A percentile compares a stretch with the other conserved stretches of the same genome.
Conservation (phyloP, 148 eudicot genomes). For the Silene latifolia region DNA sequence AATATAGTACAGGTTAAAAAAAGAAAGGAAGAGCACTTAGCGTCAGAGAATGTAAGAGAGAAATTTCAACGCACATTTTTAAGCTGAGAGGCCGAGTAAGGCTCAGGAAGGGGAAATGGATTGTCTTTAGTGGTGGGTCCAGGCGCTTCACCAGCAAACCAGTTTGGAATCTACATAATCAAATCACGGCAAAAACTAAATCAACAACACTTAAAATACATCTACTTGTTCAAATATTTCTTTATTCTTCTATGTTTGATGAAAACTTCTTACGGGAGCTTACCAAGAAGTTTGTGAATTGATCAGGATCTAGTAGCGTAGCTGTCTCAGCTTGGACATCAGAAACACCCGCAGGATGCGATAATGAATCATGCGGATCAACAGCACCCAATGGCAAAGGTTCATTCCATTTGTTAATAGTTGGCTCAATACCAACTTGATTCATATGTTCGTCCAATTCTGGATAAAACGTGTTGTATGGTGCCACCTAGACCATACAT, state of each 20-base stretch:
- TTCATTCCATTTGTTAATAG: slow-evolving; percentile 83
- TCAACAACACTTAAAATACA: neutral
- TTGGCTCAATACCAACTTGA: slow-evolving; percentile 78
- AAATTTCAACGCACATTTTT: slow-evolving; percentile 52
- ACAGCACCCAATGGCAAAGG: slow-evolving; percentile 80
- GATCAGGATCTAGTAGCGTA: slow-evolving; percentile 76
- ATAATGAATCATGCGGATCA: slow-evolving; percentile 94
- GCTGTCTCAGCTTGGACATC: slow-evolving; percentile 97
- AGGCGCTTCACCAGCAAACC: slow-evolving; percentile 68
- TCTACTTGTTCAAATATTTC: neutral
- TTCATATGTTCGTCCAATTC: slow-evolving; percentile 89
- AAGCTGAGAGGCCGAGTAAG: slow-evolving; percentile 66
- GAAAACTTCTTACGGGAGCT: slow-evolving; percentile 5
- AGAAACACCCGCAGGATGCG: slow-evolving; percentile 92
- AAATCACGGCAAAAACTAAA: slow-evolving; percentile 5
- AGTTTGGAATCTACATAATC: slow-evolving; percentile 69
- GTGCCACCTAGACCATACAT: slow-evolving; percentile 64
- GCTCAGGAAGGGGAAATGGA: slow-evolving; percentile 88
- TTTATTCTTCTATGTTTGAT: neutral
- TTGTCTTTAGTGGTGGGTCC: slow-evolving; percentile 81
- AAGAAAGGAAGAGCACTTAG: neutral
- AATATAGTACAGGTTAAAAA: neutral
- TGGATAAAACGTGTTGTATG: slow-evolving; percentile 86
- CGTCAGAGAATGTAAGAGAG: neutral
- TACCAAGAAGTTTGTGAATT: slow-evolving; percentile 88